Conservation (phyloP, 202 grass and related monocot species). For the Miscanthus sacchariflorus region DNA sequence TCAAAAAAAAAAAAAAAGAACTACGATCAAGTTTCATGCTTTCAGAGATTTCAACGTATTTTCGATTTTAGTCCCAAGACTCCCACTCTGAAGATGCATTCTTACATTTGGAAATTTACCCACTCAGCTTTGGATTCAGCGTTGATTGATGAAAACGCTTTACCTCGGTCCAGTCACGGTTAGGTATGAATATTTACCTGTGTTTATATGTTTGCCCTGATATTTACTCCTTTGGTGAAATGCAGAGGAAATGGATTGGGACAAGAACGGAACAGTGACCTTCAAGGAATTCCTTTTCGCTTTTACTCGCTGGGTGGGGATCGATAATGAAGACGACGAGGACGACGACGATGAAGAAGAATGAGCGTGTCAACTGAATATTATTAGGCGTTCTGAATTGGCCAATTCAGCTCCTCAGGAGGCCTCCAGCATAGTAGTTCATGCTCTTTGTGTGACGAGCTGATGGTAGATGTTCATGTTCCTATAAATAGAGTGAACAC, state of each 20-base stretch:
- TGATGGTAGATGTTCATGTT: conserved; percentile 34
- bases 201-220: conserved; percentile 24
- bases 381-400: conserved; percentile 33
- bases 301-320: conserved; percentile 95
- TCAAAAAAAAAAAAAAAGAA: neutral
- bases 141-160: neutral
- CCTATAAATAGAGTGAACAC: conserved; percentile 44
- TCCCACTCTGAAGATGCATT: neutral
- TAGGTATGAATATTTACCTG: neutral
- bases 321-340: conserved; percentile 76
- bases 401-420: conserved; percentile 22
- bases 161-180: neutral
- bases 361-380: conserved; percentile 28
- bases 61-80: neutral
- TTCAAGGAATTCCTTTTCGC: conserved; percentile 99
- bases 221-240: conserved; percentile 36
- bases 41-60: neutral
- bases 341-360: conserved; percentile 56
- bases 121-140: neutral
- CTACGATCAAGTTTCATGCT: neutral
- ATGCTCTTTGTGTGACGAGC: conserved; percentile 30
- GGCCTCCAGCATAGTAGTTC: conserved; percentile 31
- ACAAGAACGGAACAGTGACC: conserved; percentile 96
- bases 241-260: conserved; percentile 99
- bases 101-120: neutral